These are phyloP conservation scores for Dittrichia graveolens DNA, from an alignment of 129 eudicot genomes.

Conservation along the genomic window DNA sequence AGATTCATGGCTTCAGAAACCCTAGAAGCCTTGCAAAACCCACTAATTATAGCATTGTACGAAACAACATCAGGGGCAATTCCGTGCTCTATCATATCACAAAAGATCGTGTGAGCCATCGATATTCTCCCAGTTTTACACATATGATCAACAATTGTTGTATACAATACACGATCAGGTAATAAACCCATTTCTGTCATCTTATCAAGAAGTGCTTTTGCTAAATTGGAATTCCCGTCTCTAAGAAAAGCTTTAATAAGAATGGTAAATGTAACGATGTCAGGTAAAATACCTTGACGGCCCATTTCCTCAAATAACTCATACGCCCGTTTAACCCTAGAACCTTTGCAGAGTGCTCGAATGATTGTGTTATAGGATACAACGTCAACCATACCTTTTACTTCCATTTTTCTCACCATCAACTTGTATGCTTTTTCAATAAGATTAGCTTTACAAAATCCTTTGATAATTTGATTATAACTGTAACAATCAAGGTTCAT, in stretches of 20 bases:
- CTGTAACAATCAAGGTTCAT: slow-evolving; percentile 70
- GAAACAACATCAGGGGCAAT: slow-evolving; percentile 71
- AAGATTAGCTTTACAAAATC: slow-evolving; percentile 72
- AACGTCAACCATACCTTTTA: slow-evolving; percentile 74
- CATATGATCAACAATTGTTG: slow-evolving; percentile 71
- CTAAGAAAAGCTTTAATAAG: slow-evolving; percentile 75
- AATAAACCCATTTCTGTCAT: slow-evolving; percentile 71
- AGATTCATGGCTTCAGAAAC: slow-evolving; percentile 71
- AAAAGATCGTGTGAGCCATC: slow-evolving; percentile 56
- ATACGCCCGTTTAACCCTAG: slow-evolving; percentile 51
- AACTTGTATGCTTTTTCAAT: slow-evolving; percentile 71
- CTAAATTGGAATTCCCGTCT: slow-evolving; percentile 56
- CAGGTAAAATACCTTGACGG: slow-evolving; percentile 62
- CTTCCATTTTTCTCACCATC: slow-evolving; percentile 70
- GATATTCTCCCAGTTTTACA: slow-evolving; percentile 63
- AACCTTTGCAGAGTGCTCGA: slow-evolving; percentile 55
- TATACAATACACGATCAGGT: slow-evolving; percentile 76
- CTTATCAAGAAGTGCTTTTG: slow-evolving; percentile 64
- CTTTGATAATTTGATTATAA: slow-evolving; percentile 83
- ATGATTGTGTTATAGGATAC: slow-evolving; percentile 89
- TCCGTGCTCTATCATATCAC: slow-evolving; percentile 69
- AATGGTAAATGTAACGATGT: slow-evolving; percentile 76
- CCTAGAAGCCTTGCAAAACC: slow-evolving; percentile 68
- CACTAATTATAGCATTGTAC: slow-evolving; percentile 78
- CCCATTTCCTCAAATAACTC: slow-evolving; percentile 75